Base-by-base conservation (phyloP, 768 basidiomycete genomes). In the Hysterangium stoloniferum region DNA sequence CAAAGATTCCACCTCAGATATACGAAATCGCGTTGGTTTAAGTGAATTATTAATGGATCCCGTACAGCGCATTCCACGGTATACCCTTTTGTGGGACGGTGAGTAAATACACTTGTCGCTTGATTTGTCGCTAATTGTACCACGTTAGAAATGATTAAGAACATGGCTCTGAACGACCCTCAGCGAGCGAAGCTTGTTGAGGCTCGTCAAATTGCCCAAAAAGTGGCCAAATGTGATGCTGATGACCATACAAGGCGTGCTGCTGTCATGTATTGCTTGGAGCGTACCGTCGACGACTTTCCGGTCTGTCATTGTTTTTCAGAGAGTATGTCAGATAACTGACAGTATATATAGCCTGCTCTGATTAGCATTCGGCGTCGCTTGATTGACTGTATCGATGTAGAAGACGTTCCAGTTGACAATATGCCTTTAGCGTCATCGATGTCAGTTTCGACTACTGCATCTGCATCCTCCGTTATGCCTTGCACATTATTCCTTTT, bases 1-100 rank as follows among this genome's bases (percentile, higher is more conserved):
- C 65, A 93, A 95, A 71, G 95, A 94, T 62, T 80, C 84, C 55
- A 78, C 78, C 13, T 70, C 79, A 19, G 88, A 88, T 57, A 64
- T 74, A 27, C 75, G 76, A 58, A 92, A 88, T 62, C 86, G 91
- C 34, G 78, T 95, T 50, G 92, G 89, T 37, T 71, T 97, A 48
- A 78, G 93, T 24, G 93, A 95, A 63, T 77, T 96, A 43, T 74
- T 97, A 19, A 95, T 95, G 83, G 94, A 98, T 57, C 94, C 94
- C 13, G 90, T 96, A 4, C 94, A 98, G 61, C 82, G 94, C 29
- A 91, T 98, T 60, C 93, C 94, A 4, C 76, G 95, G 56, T 97
- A 97, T 66, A 94, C 91, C 1, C 72, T 98, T 22, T 75, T 98
- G 57, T 90, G 95, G 66, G 84, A 89, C 53, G 64, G 72, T 72